These are phyloP conservation scores for Pythium scleroteichum DNA, from an alignment of 352 stramenopile genomes.

Conservation along the genomic window DNA sequence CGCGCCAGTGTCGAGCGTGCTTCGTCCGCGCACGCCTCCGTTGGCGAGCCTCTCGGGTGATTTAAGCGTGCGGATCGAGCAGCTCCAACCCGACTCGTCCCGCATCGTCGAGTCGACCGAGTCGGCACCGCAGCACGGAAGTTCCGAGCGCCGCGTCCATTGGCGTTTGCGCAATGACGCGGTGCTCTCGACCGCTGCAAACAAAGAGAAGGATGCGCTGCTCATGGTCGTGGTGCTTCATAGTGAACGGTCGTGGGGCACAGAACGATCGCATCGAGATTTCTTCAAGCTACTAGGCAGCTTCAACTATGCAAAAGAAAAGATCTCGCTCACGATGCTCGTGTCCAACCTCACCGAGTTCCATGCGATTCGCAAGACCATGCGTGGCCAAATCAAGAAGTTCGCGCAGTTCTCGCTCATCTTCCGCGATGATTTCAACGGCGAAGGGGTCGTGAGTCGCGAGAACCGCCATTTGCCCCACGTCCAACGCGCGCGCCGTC, in stretches of 20 bases:
- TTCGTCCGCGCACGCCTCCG: background rate
- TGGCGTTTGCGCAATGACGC: constrained; percentile 3
- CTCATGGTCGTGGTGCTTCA: constrained; percentile 36
- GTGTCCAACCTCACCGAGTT: constrained; percentile 39
- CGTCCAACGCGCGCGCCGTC: constrained; percentile 30
- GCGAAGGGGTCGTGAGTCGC: constrained; percentile 13
- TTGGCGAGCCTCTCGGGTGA: background rate
- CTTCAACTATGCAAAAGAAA: constrained; percentile 31
- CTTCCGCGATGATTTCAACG: constrained; percentile 41
- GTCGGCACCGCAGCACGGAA: constrained; percentile 14
- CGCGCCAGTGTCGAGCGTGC: background rate
- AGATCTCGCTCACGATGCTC: constrained; percentile 40
- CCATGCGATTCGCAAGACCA: constrained; percentile 19
- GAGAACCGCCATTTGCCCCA: constrained; percentile 27
- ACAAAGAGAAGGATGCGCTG: constrained; percentile 21
- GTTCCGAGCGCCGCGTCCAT: constrained; percentile 9
- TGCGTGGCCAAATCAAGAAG: constrained; percentile 20
- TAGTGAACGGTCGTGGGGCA: constrained; percentile 36
- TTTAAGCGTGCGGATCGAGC: background rate
- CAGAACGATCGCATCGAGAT: constrained; percentile 21
- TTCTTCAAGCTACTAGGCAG: constrained; percentile 36
- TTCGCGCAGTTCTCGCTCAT: constrained; percentile 34
- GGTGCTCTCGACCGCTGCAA: background rate
- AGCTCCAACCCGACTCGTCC: background rate
- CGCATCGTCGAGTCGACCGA: constrained; percentile 8